Evolutionary conservation across 1,139 yeast species (phyloP), one percentile per base, ranked within the genome.

Genomic region (Suhomyces chickasaworum): DNA sequence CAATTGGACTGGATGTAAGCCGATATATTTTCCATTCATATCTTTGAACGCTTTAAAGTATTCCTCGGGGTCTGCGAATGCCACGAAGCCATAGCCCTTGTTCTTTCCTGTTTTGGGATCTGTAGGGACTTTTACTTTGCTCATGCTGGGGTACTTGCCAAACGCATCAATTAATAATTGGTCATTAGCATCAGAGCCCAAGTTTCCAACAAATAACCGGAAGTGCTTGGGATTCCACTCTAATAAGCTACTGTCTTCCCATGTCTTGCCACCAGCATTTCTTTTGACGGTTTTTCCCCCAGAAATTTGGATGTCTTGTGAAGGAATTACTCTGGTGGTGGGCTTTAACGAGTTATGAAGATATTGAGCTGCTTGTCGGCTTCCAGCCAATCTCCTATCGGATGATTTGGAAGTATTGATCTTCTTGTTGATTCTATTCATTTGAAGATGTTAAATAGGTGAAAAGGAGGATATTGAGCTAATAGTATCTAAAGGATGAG

Each of bases 11-110:
- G 95, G 95, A 53, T 83, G 85, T 53, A 77, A 80, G 0, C 95
- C 95, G 39, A 87, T 75, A 55, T 84, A 86, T 60, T 85, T 84
- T 35, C 89, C 87, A 60, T 86, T 84, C 83, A 85, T 78, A 55
- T 84, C 88, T 58, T 81, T 83, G 65, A 84, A 86, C 3, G 93
- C 90, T 42, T 68, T 68, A 50, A 86, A 70, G 57, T 84, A 86
- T 55, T 81, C 91, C 25, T 81, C 80, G 0, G 89, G 66, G 49
- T 73, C 74, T 2, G 68, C 69, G 62, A 86, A 86, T 1, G 88
- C 80, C 17, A 86, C 85, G 61, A 86, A 86, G 4, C 90, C 93
- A 57, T 69, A 86, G 4, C 93, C 91, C 61, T 80, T 83, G 48
- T 75, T 74, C 49, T 71, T 71, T 7, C 67, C 69, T 1, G 76